Evolutionary conservation across 257 asterid species (phyloP), one percentile per base, ranked within the genome.

Genomic region (Knoxia roxburghii): DNA sequence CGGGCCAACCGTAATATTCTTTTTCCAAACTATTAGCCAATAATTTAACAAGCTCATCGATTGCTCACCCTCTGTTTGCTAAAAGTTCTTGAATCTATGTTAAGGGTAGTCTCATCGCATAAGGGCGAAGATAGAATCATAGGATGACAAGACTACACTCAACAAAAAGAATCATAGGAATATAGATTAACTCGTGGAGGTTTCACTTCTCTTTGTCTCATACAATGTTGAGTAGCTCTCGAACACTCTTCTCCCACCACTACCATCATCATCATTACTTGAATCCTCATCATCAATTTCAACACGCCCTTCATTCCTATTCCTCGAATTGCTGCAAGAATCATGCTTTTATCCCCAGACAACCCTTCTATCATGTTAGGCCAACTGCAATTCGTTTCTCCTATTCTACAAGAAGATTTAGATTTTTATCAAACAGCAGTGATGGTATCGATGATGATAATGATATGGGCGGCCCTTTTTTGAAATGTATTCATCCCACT

Each of bases 151-250:
- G n/a, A n/a, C n/a, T n/a, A n/a, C n/a, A n/a, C n/a, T n/a, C n/a
- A n/a, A n/a, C n/a, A n/a, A n/a, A n/a, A n/a, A n/a, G n/a, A n/a
- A n/a, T n/a, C n/a, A n/a, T n/a, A n/a, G n/a, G n/a, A n/a, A n/a
- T n/a, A n/a, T n/a, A n/a, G n/a, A n/a, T n/a, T n/a, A n/a, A n/a
- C n/a, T n/a, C n/a, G n/a, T n/a, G n/a, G n/a, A n/a, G n/a, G n/a
- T 37, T 37, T 37, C 41, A 37, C 41, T 37, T 37, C 41, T 37
- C 41, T 37, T 41, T 7, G 3, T 13, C 24, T 11, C 30, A 5
- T 46, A 5, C 46, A 27, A 37, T 72, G 76, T 64, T 72, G 70
- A 33, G 65, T 26, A 64, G 67, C 54, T 57, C 71, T 35, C 76
- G 76, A 21, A 14, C 46, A 14, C 35, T 65, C 27, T 46, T 64